Conservation (phyloP, 768 basidiomycete species). For the Russula sp. region DNA sequence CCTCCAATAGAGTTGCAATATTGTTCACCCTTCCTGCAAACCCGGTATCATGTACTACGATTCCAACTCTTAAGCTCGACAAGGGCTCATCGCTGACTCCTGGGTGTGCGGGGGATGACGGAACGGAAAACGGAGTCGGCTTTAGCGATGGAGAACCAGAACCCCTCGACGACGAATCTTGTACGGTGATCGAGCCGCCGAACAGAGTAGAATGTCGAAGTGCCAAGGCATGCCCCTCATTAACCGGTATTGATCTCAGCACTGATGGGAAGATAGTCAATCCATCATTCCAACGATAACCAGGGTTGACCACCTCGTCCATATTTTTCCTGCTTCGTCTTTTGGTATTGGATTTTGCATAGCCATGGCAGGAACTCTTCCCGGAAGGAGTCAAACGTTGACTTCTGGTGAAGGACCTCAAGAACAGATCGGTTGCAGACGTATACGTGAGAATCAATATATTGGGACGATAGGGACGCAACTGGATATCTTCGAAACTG, state of each 20-base stretch:
- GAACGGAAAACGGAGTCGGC: slow-evolving; percentile 35
- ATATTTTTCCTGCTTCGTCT: slow-evolving; percentile 54
- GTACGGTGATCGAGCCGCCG: slow-evolving; percentile 22
- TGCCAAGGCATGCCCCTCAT: slow-evolving; percentile 44
- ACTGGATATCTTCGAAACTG: slow-evolving; percentile 55
- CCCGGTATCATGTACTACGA: slow-evolving; percentile 50
- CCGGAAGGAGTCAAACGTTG: slow-evolving; percentile 71
- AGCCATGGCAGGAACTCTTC: slow-evolving; percentile 93
- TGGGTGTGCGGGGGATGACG: slow-evolving; percentile 41
- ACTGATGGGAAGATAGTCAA: slow-evolving; percentile 31
- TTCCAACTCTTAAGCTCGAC: slow-evolving; percentile 56
- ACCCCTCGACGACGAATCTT: slow-evolving; percentile 2
- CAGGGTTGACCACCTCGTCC: slow-evolving; percentile 39
- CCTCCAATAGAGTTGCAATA: slow-evolving; percentile 67
- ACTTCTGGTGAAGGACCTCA: slow-evolving; percentile 62
- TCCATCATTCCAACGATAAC: not conserved
- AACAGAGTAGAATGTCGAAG: slow-evolving; percentile 56
- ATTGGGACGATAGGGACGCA: slow-evolving; percentile 55
- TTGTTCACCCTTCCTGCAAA: slow-evolving; percentile 71
- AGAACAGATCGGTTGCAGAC: slow-evolving; percentile 74
- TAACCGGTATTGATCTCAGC: slow-evolving; percentile 41
- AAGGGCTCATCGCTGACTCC: slow-evolving; percentile 33
- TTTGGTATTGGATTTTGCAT: slow-evolving; percentile 77
- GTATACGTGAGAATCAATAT: slow-evolving; percentile 88
- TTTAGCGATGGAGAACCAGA: slow-evolving; percentile 26